Conservation (phyloP, 2,329 filamentous ascomycete genomes). For the Orbilia brochopaga region DNA sequence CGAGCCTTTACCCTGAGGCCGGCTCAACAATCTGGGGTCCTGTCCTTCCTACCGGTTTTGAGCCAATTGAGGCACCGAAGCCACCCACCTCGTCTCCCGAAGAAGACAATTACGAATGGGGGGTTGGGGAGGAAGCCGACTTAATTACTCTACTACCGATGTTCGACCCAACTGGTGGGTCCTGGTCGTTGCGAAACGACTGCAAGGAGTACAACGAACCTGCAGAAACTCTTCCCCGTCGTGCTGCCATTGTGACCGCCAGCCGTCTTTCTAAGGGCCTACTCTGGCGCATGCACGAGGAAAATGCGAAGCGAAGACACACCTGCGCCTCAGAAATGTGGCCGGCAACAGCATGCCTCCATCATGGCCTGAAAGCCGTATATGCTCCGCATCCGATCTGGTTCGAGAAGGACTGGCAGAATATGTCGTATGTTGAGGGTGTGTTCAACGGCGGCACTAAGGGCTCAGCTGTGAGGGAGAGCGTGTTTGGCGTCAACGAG, state of each 20-base stretch:
- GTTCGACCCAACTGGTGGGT: conserved; percentile 85
- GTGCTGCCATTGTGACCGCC: conserved; percentile 87
- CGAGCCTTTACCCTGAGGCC: conserved; percentile 53
- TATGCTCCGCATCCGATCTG: conserved; percentile 48
- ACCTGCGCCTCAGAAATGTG: conserved; percentile 97
- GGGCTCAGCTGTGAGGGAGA: conserved; percentile 56
- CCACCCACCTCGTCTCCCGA: conserved; percentile 74
- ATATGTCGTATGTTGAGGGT: conserved; percentile 59
- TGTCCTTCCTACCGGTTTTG: conserved; percentile 67
- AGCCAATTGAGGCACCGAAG: conserved; percentile 75
- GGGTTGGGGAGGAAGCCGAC: conserved; percentile 87
- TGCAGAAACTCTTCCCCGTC: conserved; percentile 66
- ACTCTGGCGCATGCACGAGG: conserved; percentile 85
- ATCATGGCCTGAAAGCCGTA: conserved; percentile 85
- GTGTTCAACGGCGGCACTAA: conserved; percentile 77
- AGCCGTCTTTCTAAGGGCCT: conserved; percentile 81
- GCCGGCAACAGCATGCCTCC: conserved; percentile 83
- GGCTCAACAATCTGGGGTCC: conserved; percentile 84
- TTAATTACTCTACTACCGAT: conserved; percentile 90
- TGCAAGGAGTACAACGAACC: conserved; percentile 73
- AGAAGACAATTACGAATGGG: conserved; percentile 79
- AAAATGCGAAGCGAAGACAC: conserved; percentile 83
- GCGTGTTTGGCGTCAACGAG: conserved; percentile 56
- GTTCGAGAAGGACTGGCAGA: conserved; percentile 44
- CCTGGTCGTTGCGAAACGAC: conserved; percentile 80